Evolutionary conservation across 2,329 filamentous ascomycete genomes (phyloP).

Genomic region (Alternaria rosae): DNA sequence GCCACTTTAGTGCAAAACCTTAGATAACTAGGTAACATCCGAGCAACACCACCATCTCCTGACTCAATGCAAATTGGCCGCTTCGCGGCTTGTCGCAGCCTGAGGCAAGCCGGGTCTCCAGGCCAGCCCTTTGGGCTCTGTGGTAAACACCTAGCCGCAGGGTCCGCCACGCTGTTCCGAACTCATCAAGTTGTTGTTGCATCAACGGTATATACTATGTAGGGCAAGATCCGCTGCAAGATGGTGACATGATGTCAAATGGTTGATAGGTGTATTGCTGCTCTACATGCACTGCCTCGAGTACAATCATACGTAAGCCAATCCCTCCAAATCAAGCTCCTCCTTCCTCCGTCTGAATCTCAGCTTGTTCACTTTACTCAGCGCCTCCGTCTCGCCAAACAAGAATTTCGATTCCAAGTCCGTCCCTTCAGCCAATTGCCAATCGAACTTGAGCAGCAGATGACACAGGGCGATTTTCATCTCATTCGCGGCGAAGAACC

Average conservation of each 20-base stretch:
- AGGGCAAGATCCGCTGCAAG: no score
- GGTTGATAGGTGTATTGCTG: neutral
- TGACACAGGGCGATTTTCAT: constrained; percentile 25
- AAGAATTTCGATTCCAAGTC: neutral
- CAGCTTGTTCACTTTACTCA: neutral
- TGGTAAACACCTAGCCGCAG: no score
- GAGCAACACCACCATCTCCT: no score
- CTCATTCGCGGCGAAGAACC: constrained; percentile 32
- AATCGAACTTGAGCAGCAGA: constrained; percentile 26
- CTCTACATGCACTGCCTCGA: neutral
- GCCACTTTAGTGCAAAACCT: no score
- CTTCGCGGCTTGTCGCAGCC: no score
- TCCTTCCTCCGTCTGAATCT: neutral
- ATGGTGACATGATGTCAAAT: neutral
- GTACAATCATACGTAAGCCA: neutral
- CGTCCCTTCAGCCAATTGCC: neutral
- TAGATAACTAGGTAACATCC: no score
- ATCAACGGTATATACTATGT: no score
- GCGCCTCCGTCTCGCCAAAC: neutral
- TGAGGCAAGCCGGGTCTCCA: no score
- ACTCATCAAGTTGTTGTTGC: no score
- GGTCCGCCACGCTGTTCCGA: no score
- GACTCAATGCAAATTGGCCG: no score
- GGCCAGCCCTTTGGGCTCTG: no score
- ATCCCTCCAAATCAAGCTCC: neutral